These are phyloP conservation scores for Eimeria maxima DNA, from an alignment of 169 alveolate genomes.

Conservation along the genomic window DNA sequence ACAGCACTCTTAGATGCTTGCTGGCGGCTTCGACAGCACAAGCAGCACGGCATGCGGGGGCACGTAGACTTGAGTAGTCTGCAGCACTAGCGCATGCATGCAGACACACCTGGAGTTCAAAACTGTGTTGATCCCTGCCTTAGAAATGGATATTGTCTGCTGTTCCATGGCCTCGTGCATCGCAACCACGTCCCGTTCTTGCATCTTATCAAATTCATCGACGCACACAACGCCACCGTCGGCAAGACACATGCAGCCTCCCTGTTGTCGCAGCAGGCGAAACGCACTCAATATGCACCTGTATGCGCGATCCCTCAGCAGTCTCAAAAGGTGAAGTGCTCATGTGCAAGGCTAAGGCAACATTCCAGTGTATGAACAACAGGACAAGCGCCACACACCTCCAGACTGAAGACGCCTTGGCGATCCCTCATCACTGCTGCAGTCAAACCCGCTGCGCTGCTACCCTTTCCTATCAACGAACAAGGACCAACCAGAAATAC, in stretches of 20 bases:
- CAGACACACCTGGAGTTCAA: constrained; percentile 80
- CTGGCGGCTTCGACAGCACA: background rate
- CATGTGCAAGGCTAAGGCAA: background rate
- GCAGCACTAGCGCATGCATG: background rate
- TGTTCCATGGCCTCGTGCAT: constrained; percentile 99
- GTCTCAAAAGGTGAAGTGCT: background rate
- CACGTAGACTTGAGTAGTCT: background rate
- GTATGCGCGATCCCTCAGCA: background rate
- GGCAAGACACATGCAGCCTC: constrained; percentile 99
- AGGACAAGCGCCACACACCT: constrained; percentile 88
- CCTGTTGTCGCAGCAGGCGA: constrained; percentile 26
- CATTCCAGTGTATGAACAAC: background rate
- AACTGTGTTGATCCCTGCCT: constrained; percentile 99
- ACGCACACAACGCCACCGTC: constrained; percentile 99
- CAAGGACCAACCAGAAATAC: background rate
- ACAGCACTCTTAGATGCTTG: background rate
- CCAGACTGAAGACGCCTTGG: constrained; percentile 97
- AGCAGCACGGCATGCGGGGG: background rate
- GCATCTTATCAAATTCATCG: constrained; percentile 99
- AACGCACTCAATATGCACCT: background rate
- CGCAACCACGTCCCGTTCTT: constrained; percentile 99
- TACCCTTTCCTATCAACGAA: constrained; percentile 97
- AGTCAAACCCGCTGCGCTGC: constrained; percentile 99
- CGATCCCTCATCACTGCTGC: constrained; percentile 98
- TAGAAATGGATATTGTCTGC: constrained; percentile 99